These are phyloP conservation scores for Sporisorium scitamineum DNA, from an alignment of 1,284 basidiomycete genomes.

Conservation along the genomic window DNA sequence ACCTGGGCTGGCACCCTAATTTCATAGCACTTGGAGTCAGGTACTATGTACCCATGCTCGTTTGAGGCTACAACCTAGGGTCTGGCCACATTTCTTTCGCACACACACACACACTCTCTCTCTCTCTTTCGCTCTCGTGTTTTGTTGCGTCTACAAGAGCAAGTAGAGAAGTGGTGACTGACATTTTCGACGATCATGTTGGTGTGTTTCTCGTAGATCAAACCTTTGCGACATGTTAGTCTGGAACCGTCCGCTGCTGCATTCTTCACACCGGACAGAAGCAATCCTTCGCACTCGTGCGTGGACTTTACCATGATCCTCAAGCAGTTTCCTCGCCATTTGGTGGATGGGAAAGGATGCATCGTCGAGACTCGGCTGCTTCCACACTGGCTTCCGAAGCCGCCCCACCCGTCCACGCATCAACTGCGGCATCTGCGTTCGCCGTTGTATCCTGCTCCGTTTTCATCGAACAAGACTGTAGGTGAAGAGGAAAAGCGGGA, in stretches of 20 bases:
- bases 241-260: not conserved
- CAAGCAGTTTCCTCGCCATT: constrained; percentile 33
- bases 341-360: constrained; percentile 13
- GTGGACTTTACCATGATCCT: constrained; percentile 34
- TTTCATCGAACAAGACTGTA: not conserved
- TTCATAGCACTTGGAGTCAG: constrained; percentile 59
- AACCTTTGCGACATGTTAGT: constrained; percentile 23
- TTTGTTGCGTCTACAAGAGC: not conserved
- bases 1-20: constrained; percentile 57
- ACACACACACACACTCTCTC: not conserved
- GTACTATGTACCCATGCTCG: constrained; percentile 53
- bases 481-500: not conserved
- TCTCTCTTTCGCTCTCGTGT: not conserved
- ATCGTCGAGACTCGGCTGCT: constrained; percentile 12
- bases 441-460: not conserved
- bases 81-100: constrained; percentile 31
- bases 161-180: constrained; percentile 5
- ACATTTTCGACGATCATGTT: constrained; percentile 8
- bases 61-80: constrained; percentile 60
- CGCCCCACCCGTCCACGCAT: constrained; percentile 34
- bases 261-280: constrained; percentile 17
- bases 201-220: constrained; percentile 13
- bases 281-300: constrained; percentile 3
- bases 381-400: constrained; percentile 34
- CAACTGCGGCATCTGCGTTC: constrained; percentile 27